A percentile compares a stretch with the other conserved stretches of the same genome.
These are phyloP conservation scores for Datura wrightii DNA, from an alignment of 257 asterid genomes.

Conservation along the genomic window DNA sequence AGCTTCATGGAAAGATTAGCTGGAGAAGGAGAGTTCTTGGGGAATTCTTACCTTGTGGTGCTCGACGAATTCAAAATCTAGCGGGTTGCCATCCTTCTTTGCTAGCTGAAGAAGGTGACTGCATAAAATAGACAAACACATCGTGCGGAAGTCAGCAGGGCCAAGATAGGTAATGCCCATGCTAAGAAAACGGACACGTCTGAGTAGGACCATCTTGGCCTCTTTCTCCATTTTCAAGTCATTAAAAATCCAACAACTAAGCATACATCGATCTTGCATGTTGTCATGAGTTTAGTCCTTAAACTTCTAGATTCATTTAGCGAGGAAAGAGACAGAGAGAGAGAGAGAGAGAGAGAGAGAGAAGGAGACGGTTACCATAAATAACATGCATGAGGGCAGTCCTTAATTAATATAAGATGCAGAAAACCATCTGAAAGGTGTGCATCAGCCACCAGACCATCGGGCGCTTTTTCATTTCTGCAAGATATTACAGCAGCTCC, in stretches of 20 bases:
- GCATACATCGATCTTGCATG: not conserved
- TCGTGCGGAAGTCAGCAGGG: not conserved
- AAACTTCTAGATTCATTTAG: not conserved
- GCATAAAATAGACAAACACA: constrained; percentile 33
- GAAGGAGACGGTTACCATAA: constrained; percentile 58
- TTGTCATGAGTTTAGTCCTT: not conserved
- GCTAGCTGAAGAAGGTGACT: constrained; percentile 97
- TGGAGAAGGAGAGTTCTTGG: not conserved
- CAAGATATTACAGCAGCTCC: constrained; percentile 98
- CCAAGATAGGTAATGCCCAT: not conserved
- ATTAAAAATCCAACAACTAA: not conserved
- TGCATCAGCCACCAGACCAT: constrained; percentile 96
- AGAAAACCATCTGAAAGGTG: constrained; percentile 96
- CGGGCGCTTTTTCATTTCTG: constrained; percentile 93
- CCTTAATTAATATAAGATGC: constrained; percentile 81
- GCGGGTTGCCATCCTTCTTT: constrained; percentile 81
- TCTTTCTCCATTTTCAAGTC: not conserved
- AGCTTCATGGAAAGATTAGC: not conserved
- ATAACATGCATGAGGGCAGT: constrained; percentile 84
- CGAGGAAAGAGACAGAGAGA: constrained; percentile 1
- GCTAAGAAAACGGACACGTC: not conserved
- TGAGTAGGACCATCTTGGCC: not conserved
- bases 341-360: not conserved
- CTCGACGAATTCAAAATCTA: constrained; percentile 82
- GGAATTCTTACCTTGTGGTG: constrained; percentile 78